Base-by-base conservation (phyloP, 345 rosid genomes). In the Melastoma malabathricum region DNA sequence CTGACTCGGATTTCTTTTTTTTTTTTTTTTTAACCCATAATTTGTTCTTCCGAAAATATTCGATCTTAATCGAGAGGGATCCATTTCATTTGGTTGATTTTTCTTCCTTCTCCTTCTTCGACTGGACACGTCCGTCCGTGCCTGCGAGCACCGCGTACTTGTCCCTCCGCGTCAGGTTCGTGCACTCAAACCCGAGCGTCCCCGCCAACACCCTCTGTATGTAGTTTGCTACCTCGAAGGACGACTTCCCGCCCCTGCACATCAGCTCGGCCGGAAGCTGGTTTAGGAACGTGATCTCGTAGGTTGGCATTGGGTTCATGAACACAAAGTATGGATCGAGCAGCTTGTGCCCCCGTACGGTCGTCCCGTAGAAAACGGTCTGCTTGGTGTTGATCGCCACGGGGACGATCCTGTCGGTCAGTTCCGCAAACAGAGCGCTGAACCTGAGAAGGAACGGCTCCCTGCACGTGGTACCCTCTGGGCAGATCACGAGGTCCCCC, bases 391-490 rank as follows among this genome's bases (percentile, higher is more conserved):
- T 83, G 16, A 92, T 81, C 5, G 98, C 98, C 6, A 92, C 86
- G 0, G 98, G 98, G 13, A 92, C 98, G 19, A 92, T 87, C 54
- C 98, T 47, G 48, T 92, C 97, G 0, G 97, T 87, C 3, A 92
- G 79, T 51, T 92, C 98, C 0, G 98, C 98, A n/a, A 92, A 92
- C 14, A 92, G 77, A 0, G 98, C 97, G 47, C 98, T 92, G 62
- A 92, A 92, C 57, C 98, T 62, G 18, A 92, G 59, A 2, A 92
- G 76, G 62, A 84, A 92, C 6, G 98, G 94, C 54, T 92, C 97
- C 1, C 98, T 72, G 18, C 98, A 87, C 0, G 98, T 92, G 2
- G 98, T 92, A 18, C 98, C 98, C 53, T 92, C 98, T 0, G 97
- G 96, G 63, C 98, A 92, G 3, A 92, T 79, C 45, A 88, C 93